Percentiles rank a stretch among this genome's conserved stretches.
These are phyloP conservation scores for Sphagnum contortum DNA, from an alignment of 225 moss, liverwort and hornwort species.

Conservation along the genomic window DNA sequence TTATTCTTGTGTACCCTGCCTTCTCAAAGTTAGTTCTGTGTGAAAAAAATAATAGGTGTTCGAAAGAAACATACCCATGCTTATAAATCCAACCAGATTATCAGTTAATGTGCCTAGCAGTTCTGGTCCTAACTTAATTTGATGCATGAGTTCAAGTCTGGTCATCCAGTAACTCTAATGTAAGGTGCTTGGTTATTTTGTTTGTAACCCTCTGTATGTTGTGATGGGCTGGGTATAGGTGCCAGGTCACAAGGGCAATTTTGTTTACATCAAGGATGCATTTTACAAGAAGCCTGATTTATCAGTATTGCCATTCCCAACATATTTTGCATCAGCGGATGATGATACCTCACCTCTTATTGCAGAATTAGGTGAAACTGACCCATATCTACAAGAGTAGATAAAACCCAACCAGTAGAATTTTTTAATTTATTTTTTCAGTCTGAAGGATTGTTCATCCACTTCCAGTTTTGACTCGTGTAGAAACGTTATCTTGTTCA, in stretches of 20 bases:
- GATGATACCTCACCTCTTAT: constrained; percentile 56
- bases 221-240: constrained; percentile 31
- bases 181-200: not conserved
- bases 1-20: too few relatives aligned
- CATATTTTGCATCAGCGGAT: constrained; percentile 46
- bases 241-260: constrained; percentile 93
- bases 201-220: not conserved
- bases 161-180: not conserved
- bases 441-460: too few relatives aligned
- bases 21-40: too few relatives aligned
- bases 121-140: too few relatives aligned
- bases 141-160: too few relatives aligned
- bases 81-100: too few relatives aligned
- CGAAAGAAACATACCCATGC: too few relatives aligned
- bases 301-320: constrained; percentile 75
- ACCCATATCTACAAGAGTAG: constrained; percentile 67
- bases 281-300: constrained; percentile 96
- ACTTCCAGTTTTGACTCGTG: too few relatives aligned
- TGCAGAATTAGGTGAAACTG: constrained; percentile 73
- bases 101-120: too few relatives aligned
- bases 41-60: too few relatives aligned
- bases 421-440: too few relatives aligned
- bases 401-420: not conserved
- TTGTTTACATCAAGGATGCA: constrained; percentile 81
- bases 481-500: too few relatives aligned